A percentile compares a stretch with the other conserved stretches of the same genome.
Conservation (phyloP, 1,139 yeast genomes). For the Hemisphaericaspora xylanilytica region DNA sequence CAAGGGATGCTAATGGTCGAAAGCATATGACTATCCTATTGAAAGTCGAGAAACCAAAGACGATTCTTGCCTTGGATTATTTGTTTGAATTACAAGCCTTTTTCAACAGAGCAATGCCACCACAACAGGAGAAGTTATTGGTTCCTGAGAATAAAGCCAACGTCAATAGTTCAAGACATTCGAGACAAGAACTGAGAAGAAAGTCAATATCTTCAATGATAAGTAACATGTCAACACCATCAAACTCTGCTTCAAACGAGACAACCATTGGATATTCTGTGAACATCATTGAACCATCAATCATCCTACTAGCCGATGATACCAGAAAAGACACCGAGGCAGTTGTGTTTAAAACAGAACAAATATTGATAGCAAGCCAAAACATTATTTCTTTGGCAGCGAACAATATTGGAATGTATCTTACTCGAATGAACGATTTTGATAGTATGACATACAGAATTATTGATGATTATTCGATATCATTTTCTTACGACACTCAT, state of each 20-base stretch:
- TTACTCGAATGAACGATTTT: slow-evolving; percentile 69
- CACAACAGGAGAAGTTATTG: background rate
- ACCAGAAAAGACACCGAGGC: slow-evolving; percentile 73
- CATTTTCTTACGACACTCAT: slow-evolving; percentile 70
- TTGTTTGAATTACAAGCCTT: slow-evolving; percentile 72
- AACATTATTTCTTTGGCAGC: slow-evolving; percentile 65
- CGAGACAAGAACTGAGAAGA: slow-evolving; percentile 6
- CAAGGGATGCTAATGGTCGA: slow-evolving; percentile 40
- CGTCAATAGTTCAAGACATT: background rate
- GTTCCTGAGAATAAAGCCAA: background rate
- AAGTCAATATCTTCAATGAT: slow-evolving; percentile 10
- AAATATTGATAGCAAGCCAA: slow-evolving; percentile 68
- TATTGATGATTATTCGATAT: slow-evolving; percentile 84
- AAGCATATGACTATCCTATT: slow-evolving; percentile 52
- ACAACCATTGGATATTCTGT: slow-evolving; percentile 52
- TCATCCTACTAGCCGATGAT: slow-evolving; percentile 81
- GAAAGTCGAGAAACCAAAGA: slow-evolving; percentile 76
- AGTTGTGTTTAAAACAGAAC: slow-evolving; percentile 83
- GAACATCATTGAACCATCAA: slow-evolving; percentile 74
- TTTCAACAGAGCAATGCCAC: slow-evolving; percentile 30
- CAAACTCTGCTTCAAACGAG: slow-evolving; percentile 1
- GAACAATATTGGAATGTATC: slow-evolving; percentile 81
- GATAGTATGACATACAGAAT: slow-evolving; percentile 64
- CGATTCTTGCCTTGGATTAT: slow-evolving; percentile 83
- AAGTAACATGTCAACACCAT: slow-evolving; percentile 1